Conservation (phyloP, 2,329 filamentous ascomycete genomes). For the Aspergillus bombycis region DNA sequence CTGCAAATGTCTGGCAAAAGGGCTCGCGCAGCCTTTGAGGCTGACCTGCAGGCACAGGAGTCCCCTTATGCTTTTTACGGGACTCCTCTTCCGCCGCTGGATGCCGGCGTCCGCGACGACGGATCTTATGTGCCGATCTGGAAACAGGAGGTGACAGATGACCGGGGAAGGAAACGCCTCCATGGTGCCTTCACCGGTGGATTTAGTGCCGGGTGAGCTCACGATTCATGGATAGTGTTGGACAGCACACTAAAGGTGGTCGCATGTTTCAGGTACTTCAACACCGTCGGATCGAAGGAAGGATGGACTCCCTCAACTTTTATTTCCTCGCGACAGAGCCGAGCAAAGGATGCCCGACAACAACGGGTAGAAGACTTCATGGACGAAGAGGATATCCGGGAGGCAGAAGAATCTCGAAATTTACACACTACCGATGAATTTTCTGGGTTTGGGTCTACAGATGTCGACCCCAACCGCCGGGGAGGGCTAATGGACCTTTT, state of each 20-base stretch:
- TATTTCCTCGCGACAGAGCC: constrained; percentile 82
- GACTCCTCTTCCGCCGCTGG: constrained; percentile 78
- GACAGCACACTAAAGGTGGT: constrained; percentile 36
- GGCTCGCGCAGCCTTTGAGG: constrained; percentile 76
- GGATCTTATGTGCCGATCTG: constrained; percentile 92
- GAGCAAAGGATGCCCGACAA: constrained; percentile 67
- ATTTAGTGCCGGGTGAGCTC: constrained; percentile 86
- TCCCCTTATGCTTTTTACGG: constrained; percentile 80
- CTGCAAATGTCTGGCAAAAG: constrained; percentile 74
- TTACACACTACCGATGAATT: constrained; percentile 75
- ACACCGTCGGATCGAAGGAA: constrained; percentile 97
- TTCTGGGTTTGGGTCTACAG: constrained; percentile 72
- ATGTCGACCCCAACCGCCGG: constrained; percentile 55
- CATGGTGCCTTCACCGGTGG: constrained; percentile 97
- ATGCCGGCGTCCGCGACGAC: constrained; percentile 79
- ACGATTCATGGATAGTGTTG: constrained; percentile 32
- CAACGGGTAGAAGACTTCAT: constrained; percentile 89
- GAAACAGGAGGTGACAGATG: constrained; percentile 97
- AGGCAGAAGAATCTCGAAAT: constrained; percentile 76
- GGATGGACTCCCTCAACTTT: constrained; percentile 94
- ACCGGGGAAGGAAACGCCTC: constrained; percentile 83
- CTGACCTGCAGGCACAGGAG: constrained; percentile 67
- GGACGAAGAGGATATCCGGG: constrained; percentile 93
- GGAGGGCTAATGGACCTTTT: constrained; percentile 73
- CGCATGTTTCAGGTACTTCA: constrained; percentile 75